Percentiles rank a stretch among this genome's conserved stretches.
Conservation (phyloP, 306 rosid species). For the Casuarina equisetifolia region DNA sequence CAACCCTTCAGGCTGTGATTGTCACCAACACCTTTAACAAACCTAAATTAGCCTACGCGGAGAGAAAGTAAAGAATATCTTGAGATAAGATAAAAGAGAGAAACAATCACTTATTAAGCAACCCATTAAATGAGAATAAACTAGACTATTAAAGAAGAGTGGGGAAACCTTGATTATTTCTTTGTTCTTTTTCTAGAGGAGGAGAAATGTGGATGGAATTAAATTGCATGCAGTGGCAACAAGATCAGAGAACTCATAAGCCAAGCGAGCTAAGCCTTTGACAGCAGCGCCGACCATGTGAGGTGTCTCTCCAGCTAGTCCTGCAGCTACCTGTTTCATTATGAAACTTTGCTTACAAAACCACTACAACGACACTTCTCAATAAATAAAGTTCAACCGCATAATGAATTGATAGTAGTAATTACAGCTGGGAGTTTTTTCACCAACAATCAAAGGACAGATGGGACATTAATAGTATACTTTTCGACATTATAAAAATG, state of each 20-base stretch:
- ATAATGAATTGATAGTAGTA: conserved; percentile 59
- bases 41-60: conserved; percentile 85
- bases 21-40: conserved; percentile 83
- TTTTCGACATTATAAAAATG: not conserved
- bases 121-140: conserved; percentile 2
- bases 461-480: not conserved
- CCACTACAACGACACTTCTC: conserved; percentile 25
- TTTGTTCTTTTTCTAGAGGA: conserved; percentile 61
- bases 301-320: conserved; percentile 74
- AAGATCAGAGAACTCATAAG: conserved; percentile 88
- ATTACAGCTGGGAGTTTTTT: not conserved
- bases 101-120: conserved; percentile 5
- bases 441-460: conserved; percentile 7
- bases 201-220: conserved; percentile 66
- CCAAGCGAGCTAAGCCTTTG: conserved; percentile 95
- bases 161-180: conserved; percentile 79
- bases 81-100: not conserved
- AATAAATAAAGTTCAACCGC: conserved; percentile 3
- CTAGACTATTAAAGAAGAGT: conserved; percentile 26
- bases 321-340: conserved; percentile 68
- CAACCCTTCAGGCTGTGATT: conserved; percentile 75
- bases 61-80: conserved; percentile 3
- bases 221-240: conserved; percentile 62
- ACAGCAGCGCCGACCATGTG: conserved; percentile 88
- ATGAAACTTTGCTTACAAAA: conserved; percentile 37